These are phyloP conservation scores for Firmiana major DNA, from an alignment of 345 rosid genomes.

Conservation along the genomic window DNA sequence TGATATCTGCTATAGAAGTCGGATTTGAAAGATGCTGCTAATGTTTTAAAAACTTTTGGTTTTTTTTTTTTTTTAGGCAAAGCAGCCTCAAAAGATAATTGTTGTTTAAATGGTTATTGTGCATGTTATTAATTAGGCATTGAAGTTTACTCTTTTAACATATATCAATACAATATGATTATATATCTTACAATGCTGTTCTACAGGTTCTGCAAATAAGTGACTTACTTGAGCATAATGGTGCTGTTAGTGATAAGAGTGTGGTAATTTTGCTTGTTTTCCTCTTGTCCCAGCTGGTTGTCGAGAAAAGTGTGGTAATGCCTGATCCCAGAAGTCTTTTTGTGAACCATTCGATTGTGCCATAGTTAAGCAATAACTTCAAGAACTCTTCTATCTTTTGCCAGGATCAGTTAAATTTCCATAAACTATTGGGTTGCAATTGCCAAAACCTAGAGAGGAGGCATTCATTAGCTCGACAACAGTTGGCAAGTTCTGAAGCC, in stretches of 20 bases:
- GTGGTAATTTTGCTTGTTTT: constrained; percentile 72
- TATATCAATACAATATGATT: neutral
- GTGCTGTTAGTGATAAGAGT: constrained; percentile 59
- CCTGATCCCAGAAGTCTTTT: neutral
- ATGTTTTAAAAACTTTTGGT: neutral
- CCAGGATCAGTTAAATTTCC: constrained; percentile 83
- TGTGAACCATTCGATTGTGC: constrained; percentile 8
- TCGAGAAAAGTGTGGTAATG: constrained; percentile 62
- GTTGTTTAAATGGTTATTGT: neutral
- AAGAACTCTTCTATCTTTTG: constrained; percentile 19
- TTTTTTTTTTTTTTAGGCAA: constrained; percentile 2
- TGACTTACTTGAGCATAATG: constrained; percentile 82
- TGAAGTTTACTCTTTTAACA: neutral
- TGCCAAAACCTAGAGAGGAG: constrained; percentile 63
- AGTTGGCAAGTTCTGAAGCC: constrained; percentile 24
- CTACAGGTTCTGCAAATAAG: constrained; percentile 80
- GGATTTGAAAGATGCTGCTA: neutral
- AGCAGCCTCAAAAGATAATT: neutral
- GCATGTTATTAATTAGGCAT: neutral
- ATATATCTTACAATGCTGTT: neutral
- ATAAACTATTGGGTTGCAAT: constrained; percentile 68
- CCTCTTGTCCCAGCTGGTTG: constrained; percentile 66
- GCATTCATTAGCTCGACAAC: constrained; percentile 31
- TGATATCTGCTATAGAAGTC: neutral
- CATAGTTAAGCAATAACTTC: constrained; percentile 10